Conservation (phyloP, 345 rosid species). For the Citrus reticulata region DNA sequence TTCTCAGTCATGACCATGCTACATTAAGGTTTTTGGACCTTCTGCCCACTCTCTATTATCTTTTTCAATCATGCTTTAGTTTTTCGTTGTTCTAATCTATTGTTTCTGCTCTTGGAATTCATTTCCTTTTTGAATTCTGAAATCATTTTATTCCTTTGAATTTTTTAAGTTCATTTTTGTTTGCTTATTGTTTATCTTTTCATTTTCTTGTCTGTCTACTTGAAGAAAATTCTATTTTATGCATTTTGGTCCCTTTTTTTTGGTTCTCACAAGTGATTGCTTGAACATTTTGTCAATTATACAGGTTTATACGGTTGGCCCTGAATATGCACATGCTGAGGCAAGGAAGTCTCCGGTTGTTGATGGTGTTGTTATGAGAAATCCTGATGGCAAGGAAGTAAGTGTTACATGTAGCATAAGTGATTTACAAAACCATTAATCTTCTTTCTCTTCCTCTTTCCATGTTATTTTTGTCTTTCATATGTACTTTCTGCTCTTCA, state of each 20-base stretch:
- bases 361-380: conserved; percentile 99
- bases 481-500: background rate
- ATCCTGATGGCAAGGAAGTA: conserved; percentile 98
- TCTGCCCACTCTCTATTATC: background rate
- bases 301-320: conserved; percentile 97
- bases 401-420: conserved; percentile 18
- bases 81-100: background rate
- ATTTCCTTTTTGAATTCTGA: background rate
- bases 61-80: background rate
- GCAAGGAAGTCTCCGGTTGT: conserved; percentile 99
- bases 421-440: background rate
- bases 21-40: background rate
- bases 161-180: background rate
- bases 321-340: conserved; percentile 99
- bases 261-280: conserved; percentile 12
- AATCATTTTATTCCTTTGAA: background rate
- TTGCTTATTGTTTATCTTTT: background rate
- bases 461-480: background rate
- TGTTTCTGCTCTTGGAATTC: background rate
- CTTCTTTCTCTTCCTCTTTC: background rate
- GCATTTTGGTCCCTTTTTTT: background rate
- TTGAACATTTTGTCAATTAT: conserved; percentile 26
- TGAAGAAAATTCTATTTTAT: background rate
- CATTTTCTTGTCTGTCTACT: background rate
- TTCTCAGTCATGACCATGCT: conserved; percentile 2